Evolutionary conservation across 176 grass and related monocot genomes (phyloP).

Genomic region (Oryza glumipatula): DNA sequence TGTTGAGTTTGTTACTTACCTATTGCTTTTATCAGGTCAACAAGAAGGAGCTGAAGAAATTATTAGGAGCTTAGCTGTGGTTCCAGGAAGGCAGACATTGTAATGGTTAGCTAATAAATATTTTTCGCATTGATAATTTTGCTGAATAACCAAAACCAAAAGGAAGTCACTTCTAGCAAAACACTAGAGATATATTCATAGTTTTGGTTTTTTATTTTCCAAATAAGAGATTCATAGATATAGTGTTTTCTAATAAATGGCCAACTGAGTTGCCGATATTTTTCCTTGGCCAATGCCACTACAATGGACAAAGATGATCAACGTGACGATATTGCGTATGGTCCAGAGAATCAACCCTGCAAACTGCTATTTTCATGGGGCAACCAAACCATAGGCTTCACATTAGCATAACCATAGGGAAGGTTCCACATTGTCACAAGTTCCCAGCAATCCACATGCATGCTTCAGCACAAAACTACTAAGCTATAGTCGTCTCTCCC

Average conservation of each 20-base stretch:
- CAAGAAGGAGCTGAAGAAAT: conserved; percentile 90
- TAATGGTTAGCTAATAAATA: conserved; percentile 33
- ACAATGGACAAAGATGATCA: not conserved
- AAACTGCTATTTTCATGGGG: not conserved
- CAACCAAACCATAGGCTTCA: not conserved
- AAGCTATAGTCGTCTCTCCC: not conserved
- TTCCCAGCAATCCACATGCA: not conserved
- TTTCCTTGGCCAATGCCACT: not conserved
- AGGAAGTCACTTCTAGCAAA: not conserved
- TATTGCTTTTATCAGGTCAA: conserved; percentile 75
- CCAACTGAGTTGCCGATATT: not conserved
- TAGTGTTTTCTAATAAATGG: not conserved
- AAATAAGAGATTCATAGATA: not conserved
- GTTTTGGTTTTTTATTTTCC: no score
- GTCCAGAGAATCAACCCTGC: not conserved
- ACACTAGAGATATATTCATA: not conserved
- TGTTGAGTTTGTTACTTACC: not conserved
- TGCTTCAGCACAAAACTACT: conserved; percentile 25
- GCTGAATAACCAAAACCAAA: not conserved
- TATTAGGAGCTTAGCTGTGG: conserved; percentile 49
- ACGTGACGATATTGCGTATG: not conserved
- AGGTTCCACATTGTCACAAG: not conserved
- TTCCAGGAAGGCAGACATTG: not conserved
- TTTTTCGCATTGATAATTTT: conserved; percentile 1
- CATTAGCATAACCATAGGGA: not conserved